Conservation (phyloP, 2,329 filamentous ascomycete genomes). For the Zasmidium cellare region DNA sequence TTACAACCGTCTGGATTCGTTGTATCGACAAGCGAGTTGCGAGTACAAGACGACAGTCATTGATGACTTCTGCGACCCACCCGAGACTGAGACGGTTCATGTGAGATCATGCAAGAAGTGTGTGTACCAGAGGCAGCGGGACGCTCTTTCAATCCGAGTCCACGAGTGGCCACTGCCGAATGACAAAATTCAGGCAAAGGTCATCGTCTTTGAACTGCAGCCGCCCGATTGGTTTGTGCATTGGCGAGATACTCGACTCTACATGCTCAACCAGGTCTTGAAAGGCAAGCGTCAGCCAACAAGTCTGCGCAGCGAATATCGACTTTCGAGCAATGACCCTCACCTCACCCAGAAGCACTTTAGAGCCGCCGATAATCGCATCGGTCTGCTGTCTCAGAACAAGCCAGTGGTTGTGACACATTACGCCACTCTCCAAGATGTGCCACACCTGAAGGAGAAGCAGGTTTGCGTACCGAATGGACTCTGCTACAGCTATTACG, state of each 20-base stretch:
- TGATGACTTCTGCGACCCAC: constrained; percentile 19
- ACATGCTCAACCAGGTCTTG: neutral
- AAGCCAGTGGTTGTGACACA: constrained; percentile 54
- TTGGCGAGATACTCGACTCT: constrained; percentile 49
- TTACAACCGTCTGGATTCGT: constrained; percentile 38
- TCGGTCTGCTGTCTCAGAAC: constrained; percentile 47
- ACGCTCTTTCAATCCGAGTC: constrained; percentile 45
- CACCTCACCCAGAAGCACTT: constrained; percentile 17
- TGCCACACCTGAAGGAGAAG: constrained; percentile 42
- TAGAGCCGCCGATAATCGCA: neutral
- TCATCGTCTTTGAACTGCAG: constrained; percentile 54
- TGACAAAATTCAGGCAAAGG: constrained; percentile 37
- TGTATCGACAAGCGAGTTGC: constrained; percentile 1
- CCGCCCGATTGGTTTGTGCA: constrained; percentile 46
- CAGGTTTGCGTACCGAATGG: constrained; percentile 50
- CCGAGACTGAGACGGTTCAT: constrained; percentile 34
- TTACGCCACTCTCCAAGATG: constrained; percentile 38
- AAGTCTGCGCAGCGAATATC: constrained; percentile 3
- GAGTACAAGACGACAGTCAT: constrained; percentile 15
- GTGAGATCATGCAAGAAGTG: constrained; percentile 47
- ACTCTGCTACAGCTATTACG: constrained; percentile 51
- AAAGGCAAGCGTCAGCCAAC: neutral
- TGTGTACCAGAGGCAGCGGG: constrained; percentile 36
- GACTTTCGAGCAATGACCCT: constrained; percentile 19
- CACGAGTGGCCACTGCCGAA: constrained; percentile 54